Percentiles rank a stretch among this genome's conserved stretches.
phyloP scores from a whole-genome alignment of 257 asterid species.

The Catharanthus roseus region DNA sequence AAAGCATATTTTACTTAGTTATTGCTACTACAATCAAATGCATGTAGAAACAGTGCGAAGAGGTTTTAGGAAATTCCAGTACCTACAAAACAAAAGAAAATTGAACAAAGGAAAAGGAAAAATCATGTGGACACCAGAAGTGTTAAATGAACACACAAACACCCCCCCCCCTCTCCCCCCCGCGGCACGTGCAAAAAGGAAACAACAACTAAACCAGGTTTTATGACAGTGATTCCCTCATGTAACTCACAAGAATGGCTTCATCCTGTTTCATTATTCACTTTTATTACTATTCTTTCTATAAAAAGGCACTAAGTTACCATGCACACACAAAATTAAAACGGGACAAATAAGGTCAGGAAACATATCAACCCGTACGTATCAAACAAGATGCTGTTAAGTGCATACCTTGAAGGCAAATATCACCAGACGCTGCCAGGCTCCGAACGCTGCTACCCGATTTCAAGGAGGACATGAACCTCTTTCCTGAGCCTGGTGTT shows the following conservation, averaged over 20 bases:
- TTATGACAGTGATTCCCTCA: neutral
- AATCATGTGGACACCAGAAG: too few relatives aligned
- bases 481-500: slow-evolving; percentile 28
- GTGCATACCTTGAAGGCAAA: slow-evolving; percentile 72
- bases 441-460: slow-evolving; percentile 50
- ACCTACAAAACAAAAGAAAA: neutral
- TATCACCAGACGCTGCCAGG: slow-evolving; percentile 75
- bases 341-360: neutral
- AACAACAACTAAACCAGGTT: neutral
- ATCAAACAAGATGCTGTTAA: slow-evolving; percentile 6
- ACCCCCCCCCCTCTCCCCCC: too few relatives aligned
- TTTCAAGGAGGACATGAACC: slow-evolving; percentile 71
- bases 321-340: neutral
- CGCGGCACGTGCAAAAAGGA: neutral
- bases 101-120: neutral
- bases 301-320: neutral
- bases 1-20: neutral
- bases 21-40: neutral
- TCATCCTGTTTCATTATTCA: neutral
- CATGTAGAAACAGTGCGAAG: neutral
- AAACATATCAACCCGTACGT: slow-evolving; percentile 3
- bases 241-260: neutral
- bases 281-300: too few relatives aligned
- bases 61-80: neutral
- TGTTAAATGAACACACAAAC: too few relatives aligned